Base-by-base conservation (phyloP, 371 early-diverging fungal genomes). In the Caulochytrium protostelioides region DNA sequence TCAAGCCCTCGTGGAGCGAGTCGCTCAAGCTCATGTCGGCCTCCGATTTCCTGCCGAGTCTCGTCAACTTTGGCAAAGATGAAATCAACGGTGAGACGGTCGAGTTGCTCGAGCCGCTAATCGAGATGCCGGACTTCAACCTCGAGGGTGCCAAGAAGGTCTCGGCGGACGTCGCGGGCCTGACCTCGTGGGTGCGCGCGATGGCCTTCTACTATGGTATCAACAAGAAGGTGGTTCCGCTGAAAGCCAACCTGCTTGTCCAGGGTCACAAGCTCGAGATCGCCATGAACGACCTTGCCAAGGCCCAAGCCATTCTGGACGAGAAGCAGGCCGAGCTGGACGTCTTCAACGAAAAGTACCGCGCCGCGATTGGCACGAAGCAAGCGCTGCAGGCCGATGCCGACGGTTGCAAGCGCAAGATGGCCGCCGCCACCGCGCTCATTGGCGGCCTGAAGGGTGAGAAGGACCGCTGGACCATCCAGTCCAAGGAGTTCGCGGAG, bases 111-210 rank as follows among this genome's bases (percentile, higher is more conserved):
- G 62, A 70, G 33, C 61, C 64, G 7, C 37, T 59, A 15, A 33
- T 65, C 5, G 70, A 70, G 14, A 68, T 68, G 68, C 66, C 68
- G 16, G 70, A 70, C 35, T 70, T 66, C 49, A 67, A 56, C 32
- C 39, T 70, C 13, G 70, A 70, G 39, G 70, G 70, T 45, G 70
- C 70, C 28, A 70, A 70, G 39, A 70, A 70, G 45, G 70, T 70
- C 39, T 65, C 65, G 12, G 64, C 55, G n/a, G 70, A 70, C 54
- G 70, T 70, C 18, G 70, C 68, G 18, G 70, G 70, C 39, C 47
- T 70, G 6, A 51, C 62, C 5, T 65, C 68, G 1, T 70, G 70
- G 70, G 59, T 58, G 1, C 40, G 49, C 16, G 67, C 70, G 10
- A 70, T 70, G 70, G 47, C 58, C 22, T 48, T 50, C 38, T 70